phyloP scores from a whole-genome alignment of 2,329 filamentous ascomycete genomes.

The Sphaerostilbella broomeana region DNA sequence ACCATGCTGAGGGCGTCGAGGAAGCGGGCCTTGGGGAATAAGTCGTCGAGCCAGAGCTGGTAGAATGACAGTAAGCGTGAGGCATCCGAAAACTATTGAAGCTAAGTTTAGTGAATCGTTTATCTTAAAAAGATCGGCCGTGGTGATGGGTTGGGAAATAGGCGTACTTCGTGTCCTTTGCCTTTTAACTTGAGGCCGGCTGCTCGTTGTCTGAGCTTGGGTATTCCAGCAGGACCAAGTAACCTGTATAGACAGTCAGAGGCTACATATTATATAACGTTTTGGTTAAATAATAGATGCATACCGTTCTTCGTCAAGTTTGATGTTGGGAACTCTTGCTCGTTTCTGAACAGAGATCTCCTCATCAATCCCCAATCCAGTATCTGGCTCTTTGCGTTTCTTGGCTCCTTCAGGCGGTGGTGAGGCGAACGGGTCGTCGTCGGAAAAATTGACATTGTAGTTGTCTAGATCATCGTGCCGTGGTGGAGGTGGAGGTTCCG shows the following conservation, averaged over 20 bases:
- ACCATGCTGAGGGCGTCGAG: conserved; percentile 83
- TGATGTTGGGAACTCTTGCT: conserved; percentile 64
- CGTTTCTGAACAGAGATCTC: conserved; percentile 78
- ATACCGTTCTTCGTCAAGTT: conserved; percentile 76
- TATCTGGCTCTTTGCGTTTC: conserved; percentile 44
- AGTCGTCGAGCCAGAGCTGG: conserved; percentile 92
- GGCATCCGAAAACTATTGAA: conserved; percentile 69
- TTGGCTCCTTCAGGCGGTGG: conserved; percentile 34
- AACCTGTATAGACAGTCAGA: conserved; percentile 44
- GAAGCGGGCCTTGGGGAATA: conserved; percentile 93
- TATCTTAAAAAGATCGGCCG: not conserved
- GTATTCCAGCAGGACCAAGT: conserved; percentile 77
- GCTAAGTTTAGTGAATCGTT: not conserved
- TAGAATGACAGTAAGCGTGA: conserved; percentile 80
- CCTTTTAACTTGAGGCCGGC: conserved; percentile 75
- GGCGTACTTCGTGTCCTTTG: conserved; percentile 77
- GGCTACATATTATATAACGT: not conserved
- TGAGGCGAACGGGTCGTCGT: conserved; percentile 44
- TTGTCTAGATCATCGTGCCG: conserved; percentile 63
- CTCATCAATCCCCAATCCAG: conserved; percentile 71
- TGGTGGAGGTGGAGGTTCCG: conserved; percentile 10
- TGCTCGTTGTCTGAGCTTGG: conserved; percentile 67
- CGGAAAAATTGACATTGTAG: conserved; percentile 61
- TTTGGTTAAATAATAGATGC: not conserved
- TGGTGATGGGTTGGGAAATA: not conserved